phyloP scores from a whole-genome alignment of 2,329 filamentous ascomycete species.

The Colletotrichum tropicale region DNA sequence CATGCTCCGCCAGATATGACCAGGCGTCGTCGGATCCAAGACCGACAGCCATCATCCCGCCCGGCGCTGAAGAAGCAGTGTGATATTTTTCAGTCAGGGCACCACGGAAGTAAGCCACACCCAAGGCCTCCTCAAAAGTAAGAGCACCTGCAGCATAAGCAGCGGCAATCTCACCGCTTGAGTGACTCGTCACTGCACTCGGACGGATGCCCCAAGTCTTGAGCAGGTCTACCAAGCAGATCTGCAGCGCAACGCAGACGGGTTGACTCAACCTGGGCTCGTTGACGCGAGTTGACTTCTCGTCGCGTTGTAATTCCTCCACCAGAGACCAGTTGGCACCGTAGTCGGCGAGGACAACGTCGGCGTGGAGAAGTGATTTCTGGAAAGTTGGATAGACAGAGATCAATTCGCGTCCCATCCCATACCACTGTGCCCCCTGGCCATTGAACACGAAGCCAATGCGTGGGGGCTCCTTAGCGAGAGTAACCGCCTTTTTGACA shows the following conservation, averaged over 20 bases:
- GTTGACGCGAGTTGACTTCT: conserved; percentile 34
- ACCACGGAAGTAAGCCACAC: conserved; percentile 35
- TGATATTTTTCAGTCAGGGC: conserved; percentile 5
- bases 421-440: conserved; percentile 39
- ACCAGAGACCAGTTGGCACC: conserved; percentile 31
- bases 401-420: conserved; percentile 37
- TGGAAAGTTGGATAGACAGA: conserved; percentile 20
- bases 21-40: conserved; percentile 22
- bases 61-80: neutral
- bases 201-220: conserved; percentile 45
- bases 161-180: conserved; percentile 52
- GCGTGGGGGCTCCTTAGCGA: neutral
- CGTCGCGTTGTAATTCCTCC: conserved; percentile 36
- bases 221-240: conserved; percentile 49
- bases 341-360: neutral
- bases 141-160: conserved; percentile 43
- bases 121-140: conserved; percentile 30
- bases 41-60: conserved; percentile 38
- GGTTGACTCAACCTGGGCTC: conserved; percentile 47
- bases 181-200: conserved; percentile 46
- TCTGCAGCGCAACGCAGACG: conserved; percentile 49
- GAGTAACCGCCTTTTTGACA: conserved; percentile 7
- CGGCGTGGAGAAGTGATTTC: conserved; percentile 8
- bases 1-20: conserved; percentile 3
- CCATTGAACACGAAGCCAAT: conserved; percentile 37